Base-by-base conservation (phyloP, 345 rosid species). In the Brassica rapa region DNA sequence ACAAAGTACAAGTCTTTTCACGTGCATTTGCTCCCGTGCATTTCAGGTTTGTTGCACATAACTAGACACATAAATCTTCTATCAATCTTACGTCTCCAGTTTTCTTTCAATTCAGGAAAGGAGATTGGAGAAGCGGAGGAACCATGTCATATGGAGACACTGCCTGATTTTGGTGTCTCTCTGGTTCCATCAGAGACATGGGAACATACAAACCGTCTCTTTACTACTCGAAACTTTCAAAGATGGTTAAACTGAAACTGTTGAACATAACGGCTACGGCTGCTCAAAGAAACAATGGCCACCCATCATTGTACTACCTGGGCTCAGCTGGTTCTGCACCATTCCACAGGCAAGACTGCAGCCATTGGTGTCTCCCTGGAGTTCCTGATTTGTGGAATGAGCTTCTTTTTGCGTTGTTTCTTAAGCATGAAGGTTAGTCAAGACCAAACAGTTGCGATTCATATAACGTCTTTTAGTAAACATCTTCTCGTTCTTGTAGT, bases 301-400 rank as follows among this genome's bases (percentile, higher is more conserved):
- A 95, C 57, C 81, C 91, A 8, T 93, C 99, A 24, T n/a, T 93
- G 8, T 90, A 89, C 66, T 93, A 90, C 82, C 61, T 90, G 69
- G 87, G 86, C 25, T 83, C 87, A 2, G 77, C 60, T 27, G 78
- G 90, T 77, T 93, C 89, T 24, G 93, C 89, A 0, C 88, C 94
- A 0, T 29, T 91, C 19, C 88, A 84, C 72, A 87, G 89, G 62
- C 96, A 90, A 77, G 99, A 93, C 75, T 95, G 98, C 81, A 93
- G 94, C 78, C 99, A 93, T 68, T 95, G 98, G 99, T 95, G 94
- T 84, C 89, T 95, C 43, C 99, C 97, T 7, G 98, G 98, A 15
- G 92, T 95, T 19, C 99, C 99, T 0, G 99, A 93, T 73, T 72
- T 92, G 4, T 95, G 97, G 99, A 95, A 95, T 19, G 96, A 91